Conservation (phyloP, 2,329 filamentous ascomycete species). For the Didymella keratinophila region DNA sequence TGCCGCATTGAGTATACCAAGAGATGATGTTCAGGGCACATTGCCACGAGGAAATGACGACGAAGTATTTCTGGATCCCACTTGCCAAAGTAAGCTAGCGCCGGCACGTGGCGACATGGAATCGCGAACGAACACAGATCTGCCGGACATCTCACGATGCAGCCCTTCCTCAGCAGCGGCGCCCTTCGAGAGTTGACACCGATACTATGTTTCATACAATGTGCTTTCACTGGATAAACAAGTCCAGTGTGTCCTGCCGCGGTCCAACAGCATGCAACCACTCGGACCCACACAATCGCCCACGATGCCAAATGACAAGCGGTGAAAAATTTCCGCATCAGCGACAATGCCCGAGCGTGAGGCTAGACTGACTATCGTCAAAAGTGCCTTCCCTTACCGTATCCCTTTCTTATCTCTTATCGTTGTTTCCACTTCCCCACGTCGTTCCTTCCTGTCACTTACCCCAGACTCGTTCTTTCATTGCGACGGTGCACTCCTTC, state of each 20-base stretch:
- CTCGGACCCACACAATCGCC: constrained; percentile 23
- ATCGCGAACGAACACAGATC: constrained; percentile 2
- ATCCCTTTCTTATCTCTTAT: constrained; percentile 31
- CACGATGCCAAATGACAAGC: constrained; percentile 40
- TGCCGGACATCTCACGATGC: constrained; percentile 10
- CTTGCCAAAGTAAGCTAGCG: constrained; percentile 5
- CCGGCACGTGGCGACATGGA: constrained; percentile 11
- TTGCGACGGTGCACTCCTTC: constrained; percentile 12
- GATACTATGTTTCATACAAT: not conserved
- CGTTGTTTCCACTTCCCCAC: constrained; percentile 28
- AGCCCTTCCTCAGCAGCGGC: not conserved
- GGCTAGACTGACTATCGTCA: constrained; percentile 36
- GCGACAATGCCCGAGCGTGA: constrained; percentile 39
- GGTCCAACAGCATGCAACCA: constrained; percentile 4
- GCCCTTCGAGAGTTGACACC: not conserved
- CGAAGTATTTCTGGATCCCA: constrained; percentile 5
- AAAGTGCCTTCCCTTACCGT: constrained; percentile 21
- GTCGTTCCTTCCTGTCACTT: constrained; percentile 26
- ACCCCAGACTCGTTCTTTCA: constrained; percentile 15
- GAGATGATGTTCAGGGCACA: constrained; percentile 12
- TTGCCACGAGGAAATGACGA: constrained; percentile 9
- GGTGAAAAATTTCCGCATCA: constrained; percentile 42
- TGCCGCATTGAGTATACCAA: constrained; percentile 32
- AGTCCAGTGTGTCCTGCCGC: not conserved
- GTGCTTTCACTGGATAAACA: not conserved